A percentile compares a stretch with the other conserved stretches of the same genome.
Conservation (phyloP, 2,329 filamentous ascomycete genomes). For the Aureobasidium sp. region DNA sequence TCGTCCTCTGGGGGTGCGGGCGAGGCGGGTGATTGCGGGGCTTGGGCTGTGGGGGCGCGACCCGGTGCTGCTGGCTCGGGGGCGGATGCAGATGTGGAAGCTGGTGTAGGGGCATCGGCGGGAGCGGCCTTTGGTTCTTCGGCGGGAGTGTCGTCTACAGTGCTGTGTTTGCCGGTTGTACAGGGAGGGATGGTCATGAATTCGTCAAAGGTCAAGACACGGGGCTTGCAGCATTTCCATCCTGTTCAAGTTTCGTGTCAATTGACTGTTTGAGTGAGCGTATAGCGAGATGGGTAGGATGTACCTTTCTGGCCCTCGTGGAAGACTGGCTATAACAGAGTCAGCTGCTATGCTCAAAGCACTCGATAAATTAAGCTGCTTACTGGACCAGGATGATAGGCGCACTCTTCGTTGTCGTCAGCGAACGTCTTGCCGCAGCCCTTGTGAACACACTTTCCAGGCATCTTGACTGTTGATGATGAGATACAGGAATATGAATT, state of each 20-base stretch:
- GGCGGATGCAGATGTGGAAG: not conserved
- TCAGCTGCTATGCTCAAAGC: not conserved
- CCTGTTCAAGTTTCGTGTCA: conserved; percentile 44
- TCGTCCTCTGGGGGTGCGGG: conserved; percentile 65
- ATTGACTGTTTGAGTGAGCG: not conserved
- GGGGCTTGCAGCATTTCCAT: conserved; percentile 98
- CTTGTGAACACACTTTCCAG: conserved; percentile 89
- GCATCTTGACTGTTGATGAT: conserved; percentile 39
- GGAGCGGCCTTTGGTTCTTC: conserved; percentile 17
- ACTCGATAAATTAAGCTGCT: not conserved
- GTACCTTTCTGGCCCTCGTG: conserved; percentile 97
- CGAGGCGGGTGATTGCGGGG: conserved; percentile 22
- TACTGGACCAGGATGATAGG: conserved; percentile 69
- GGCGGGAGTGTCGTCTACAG: conserved; percentile 62
- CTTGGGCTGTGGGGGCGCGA: conserved; percentile 14
- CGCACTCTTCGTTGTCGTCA: conserved; percentile 72
- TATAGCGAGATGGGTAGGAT: conserved; percentile 20
- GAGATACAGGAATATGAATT: not conserved
- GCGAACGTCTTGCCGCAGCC: conserved; percentile 85
- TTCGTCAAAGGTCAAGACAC: conserved; percentile 95
- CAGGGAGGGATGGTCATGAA: conserved; percentile 90
- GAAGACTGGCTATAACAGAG: conserved; percentile 57
- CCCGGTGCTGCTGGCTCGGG: not conserved
- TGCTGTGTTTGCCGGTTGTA: conserved; percentile 86
- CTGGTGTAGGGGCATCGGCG: not conserved